Evolutionary conservation across 768 basidiomycete species (phyloP), one percentile per base, ranked within the genome.

Genomic region (Pleurotus cornucopiae): DNA sequence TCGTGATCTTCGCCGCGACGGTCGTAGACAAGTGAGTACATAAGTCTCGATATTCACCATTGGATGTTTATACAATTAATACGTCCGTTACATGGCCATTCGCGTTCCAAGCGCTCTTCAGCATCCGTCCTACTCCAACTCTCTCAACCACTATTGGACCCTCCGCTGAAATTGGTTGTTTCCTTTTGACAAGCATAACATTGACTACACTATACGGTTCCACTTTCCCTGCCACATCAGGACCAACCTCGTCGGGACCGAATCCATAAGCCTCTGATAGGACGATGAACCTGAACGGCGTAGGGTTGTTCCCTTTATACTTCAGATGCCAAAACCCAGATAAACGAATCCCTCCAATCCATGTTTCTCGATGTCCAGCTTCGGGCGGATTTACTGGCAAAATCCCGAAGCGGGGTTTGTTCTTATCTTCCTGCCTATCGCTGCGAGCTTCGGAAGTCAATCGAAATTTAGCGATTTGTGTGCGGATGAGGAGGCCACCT

Each of bases 241-340:
- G 20, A 25, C n/a, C 30, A 25, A 49, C 25, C 49, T 38, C 49
- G 20, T 49, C 49, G 25, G 49, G 25, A 30, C 49, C 49, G 20
- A 49, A 49, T 9, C 30, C 49, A 20, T 49, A 49, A 14, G 34
- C 49, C 20, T 49, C 49, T n/a, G 49, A 49, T 20, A 49, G 37
- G n/a, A 49, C 49, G 20, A 49, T 37, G 30, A 49, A 49, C 13
- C 20, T 13, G 20, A 25, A 49, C 3, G 49, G 49, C n/a, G 49
- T 49, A n/a, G 49, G 18, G 9, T 14, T n/a, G 30, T 49, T 37
- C 12, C 30, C 49, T 47, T 34, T 49, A 6, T 30, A 34, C 34
- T 49, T 26, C 20, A 23, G 23, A n/a, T 25, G 49, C 49, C 49
- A 49, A 14, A 6, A 16, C 0, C 49, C 25, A 6, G 49, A 20